Percentiles rank a stretch among this genome's conserved stretches.
phyloP scores from a whole-genome alignment of 2,329 filamentous ascomycete genomes.

The Grosmannia clavigera region DNA sequence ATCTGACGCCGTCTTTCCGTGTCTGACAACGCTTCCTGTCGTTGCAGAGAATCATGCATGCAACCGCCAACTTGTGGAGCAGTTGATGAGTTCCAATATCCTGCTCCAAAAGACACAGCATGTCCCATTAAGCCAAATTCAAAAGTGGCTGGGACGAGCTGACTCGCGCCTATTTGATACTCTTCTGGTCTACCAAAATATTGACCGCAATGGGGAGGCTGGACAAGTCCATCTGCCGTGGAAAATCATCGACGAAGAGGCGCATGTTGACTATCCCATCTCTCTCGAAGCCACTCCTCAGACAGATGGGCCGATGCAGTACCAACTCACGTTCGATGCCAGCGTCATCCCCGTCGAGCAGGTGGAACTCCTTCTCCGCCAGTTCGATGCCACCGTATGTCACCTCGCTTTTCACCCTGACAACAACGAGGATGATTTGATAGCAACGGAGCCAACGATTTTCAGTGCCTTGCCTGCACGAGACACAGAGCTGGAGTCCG shows the following conservation, averaged over 20 bases:
- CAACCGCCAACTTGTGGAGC: conserved; percentile 43
- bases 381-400: conserved; percentile 57
- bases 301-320: conserved; percentile 31
- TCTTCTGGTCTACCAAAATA: conserved; percentile 70
- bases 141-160: conserved; percentile 55
- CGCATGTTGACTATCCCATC: conserved; percentile 62
- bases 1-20: conserved; percentile 55
- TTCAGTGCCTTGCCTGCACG: conserved; percentile 57
- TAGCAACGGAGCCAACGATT: conserved; percentile 22
- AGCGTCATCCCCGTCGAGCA: conserved; percentile 57
- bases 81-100: conserved; percentile 54
- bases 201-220: conserved; percentile 13
- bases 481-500: conserved; percentile 41
- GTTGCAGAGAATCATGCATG: conserved; percentile 40
- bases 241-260: conserved; percentile 51
- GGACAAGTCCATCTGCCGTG: conserved; percentile 30
- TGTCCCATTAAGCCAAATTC: conserved; percentile 57
- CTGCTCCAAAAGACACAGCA: conserved; percentile 58
- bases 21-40: conserved; percentile 70
- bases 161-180: conserved; percentile 68
- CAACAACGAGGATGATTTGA: conserved; percentile 26
- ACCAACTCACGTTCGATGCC: conserved; percentile 55
- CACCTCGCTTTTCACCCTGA: conserved; percentile 41
- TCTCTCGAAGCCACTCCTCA: conserved; percentile 66
- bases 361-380: conserved; percentile 51